These are phyloP conservation scores for Danielia reshetovae DNA, from an alignment of 805 yeast species.

Conservation along the genomic window DNA sequence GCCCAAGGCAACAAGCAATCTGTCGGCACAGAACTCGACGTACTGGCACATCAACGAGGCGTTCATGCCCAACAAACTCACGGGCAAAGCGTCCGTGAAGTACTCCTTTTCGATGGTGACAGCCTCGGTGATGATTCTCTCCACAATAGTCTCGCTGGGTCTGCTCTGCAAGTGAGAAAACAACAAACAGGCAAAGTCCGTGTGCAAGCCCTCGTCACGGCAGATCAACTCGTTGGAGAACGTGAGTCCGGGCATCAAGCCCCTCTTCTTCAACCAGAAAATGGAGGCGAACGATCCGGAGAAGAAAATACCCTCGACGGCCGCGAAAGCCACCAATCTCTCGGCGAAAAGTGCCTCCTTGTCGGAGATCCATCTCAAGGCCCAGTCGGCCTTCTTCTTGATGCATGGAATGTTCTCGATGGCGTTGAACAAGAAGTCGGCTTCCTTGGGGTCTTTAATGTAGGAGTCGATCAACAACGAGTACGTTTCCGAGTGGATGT, in stretches of 20 bases:
- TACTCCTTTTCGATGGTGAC: conserved; percentile 81
- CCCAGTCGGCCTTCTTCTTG: conserved; percentile 98
- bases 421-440: conserved; percentile 88
- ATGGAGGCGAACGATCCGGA: conserved; percentile 98
- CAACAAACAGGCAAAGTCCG: conserved; percentile 95
- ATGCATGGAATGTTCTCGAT: conserved; percentile 95
- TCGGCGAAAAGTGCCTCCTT: conserved; percentile 87
- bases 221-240: conserved; percentile 96
- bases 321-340: conserved; percentile 96
- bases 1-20: conserved; percentile 87
- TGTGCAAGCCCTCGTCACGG: conserved; percentile 98
- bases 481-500: conserved; percentile 96
- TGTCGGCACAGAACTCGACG: conserved; percentile 96
- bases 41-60: conserved; percentile 92
- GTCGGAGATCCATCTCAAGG: conserved; percentile 93
- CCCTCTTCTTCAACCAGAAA: conserved; percentile 98
- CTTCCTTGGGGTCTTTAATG: conserved; percentile 93
- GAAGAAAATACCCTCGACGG: conserved; percentile 98
- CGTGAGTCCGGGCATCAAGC: conserved; percentile 97
- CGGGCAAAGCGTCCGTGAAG: conserved; percentile 80
- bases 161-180: conserved; percentile 90
- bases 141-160: conserved; percentile 75
- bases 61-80: conserved; percentile 92
- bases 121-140: conserved; percentile 89
- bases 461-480: conserved; percentile 92